Evolutionary conservation across 805 yeast species (phyloP).

Genomic region (Trichomonascus vanleenenianus): DNA sequence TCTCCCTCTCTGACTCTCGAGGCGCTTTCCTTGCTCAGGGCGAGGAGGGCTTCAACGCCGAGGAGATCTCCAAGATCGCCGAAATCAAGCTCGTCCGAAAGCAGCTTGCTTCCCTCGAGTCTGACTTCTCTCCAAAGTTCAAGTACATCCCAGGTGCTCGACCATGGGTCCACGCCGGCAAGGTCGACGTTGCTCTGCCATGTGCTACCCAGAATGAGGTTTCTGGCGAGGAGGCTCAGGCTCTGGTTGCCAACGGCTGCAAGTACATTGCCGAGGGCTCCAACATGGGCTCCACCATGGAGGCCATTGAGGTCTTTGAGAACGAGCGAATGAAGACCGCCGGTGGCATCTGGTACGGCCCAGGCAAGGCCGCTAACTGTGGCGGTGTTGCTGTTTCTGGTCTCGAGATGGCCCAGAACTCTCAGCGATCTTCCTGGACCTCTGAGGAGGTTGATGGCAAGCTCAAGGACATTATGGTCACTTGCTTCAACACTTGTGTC

Average conservation of each 20-base stretch:
- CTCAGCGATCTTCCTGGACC: conserved; percentile 88
- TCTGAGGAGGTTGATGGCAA: conserved; percentile 86
- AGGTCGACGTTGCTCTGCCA: conserved; percentile 93
- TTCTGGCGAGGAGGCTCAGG: conserved; percentile 93
- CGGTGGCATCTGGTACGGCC: conserved; percentile 88
- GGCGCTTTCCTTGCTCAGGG: conserved; percentile 65
- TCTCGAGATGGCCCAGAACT: conserved; percentile 99
- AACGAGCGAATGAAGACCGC: conserved; percentile 30
- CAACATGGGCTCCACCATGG: conserved; percentile 98
- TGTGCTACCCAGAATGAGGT: conserved; percentile 99
- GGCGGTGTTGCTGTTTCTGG: conserved; percentile 99
- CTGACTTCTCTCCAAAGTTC: conserved; percentile 30
- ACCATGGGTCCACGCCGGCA: conserved; percentile 91
- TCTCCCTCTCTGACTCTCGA: conserved; percentile 90
- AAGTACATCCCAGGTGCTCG: conserved; percentile 89
- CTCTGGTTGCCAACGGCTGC: conserved; percentile 85
- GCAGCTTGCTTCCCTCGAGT: conserved; percentile 30
- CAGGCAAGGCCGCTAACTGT: conserved; percentile 98
- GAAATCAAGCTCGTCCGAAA: conserved; percentile 72
- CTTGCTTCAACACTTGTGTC: conserved; percentile 89
- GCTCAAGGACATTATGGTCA: conserved; percentile 87
- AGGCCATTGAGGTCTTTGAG: conserved; percentile 93
- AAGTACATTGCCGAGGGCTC: conserved; percentile 97
- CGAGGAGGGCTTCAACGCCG: conserved; percentile 74
- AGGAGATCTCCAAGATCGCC: conserved; percentile 73